Conservation (phyloP, 1,284 basidiomycete genomes). For the Ustilago esculenta region DNA sequence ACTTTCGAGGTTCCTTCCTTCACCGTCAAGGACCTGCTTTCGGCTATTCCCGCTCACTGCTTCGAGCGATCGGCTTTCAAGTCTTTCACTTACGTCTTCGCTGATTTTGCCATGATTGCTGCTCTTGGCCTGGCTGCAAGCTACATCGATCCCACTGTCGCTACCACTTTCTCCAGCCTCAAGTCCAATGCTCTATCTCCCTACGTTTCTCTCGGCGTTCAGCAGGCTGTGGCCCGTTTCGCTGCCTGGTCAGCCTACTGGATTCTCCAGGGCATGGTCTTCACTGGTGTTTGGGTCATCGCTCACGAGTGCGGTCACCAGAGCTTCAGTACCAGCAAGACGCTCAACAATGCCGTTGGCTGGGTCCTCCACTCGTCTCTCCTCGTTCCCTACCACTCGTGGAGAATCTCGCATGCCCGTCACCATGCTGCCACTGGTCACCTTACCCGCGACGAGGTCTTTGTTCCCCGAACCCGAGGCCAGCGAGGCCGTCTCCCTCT, state of each 20-base stretch:
- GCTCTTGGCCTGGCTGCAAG: slow-evolving; percentile 77
- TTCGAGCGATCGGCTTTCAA: slow-evolving; percentile 87
- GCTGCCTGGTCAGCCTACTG: slow-evolving; percentile 84
- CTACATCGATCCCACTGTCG: slow-evolving; percentile 73
- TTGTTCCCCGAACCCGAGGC: slow-evolving; percentile 88
- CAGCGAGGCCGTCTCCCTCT: slow-evolving; percentile 68
- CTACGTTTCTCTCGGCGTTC: slow-evolving; percentile 74
- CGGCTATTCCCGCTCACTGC: slow-evolving; percentile 88
- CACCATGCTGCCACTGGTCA: slow-evolving; percentile 96
- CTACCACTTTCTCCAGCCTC: slow-evolving; percentile 46
- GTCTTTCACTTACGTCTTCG: slow-evolving; percentile 83
- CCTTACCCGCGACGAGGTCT: slow-evolving; percentile 95
- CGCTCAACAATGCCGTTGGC: slow-evolving; percentile 90
- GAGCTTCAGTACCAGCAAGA: slow-evolving; percentile 93
- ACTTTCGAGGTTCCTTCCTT: slow-evolving; percentile 79
- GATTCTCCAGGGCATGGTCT: slow-evolving; percentile 84
- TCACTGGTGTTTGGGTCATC: slow-evolving; percentile 92
- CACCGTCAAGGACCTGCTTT: slow-evolving; percentile 84
- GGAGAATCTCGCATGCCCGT: slow-evolving; percentile 95
- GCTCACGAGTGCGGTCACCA: slow-evolving; percentile 82
- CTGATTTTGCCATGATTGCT: slow-evolving; percentile 79
- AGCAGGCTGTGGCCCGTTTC: slow-evolving; percentile 76
- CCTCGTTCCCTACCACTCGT: slow-evolving; percentile 96
- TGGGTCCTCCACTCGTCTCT: slow-evolving; percentile 93
- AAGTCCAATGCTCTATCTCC: slow-evolving; percentile 41